Base-by-base conservation (phyloP, 2,329 filamentous ascomycete genomes). In the Aspergillus pseudoviridinutans region DNA sequence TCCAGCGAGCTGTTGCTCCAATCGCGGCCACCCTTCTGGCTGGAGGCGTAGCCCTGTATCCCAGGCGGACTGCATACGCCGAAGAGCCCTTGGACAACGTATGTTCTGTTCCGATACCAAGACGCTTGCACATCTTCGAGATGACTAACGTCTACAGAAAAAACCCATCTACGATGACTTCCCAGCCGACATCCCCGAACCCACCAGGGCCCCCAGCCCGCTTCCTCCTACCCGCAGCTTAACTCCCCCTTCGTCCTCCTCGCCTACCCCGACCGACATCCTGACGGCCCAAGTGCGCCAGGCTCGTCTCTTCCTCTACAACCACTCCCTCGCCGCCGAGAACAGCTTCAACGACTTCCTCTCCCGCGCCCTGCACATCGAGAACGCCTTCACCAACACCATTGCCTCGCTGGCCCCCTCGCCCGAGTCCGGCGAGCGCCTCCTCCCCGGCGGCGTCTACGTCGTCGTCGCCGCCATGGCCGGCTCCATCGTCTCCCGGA, bases 381-480 rank as follows among this genome's bases (percentile, higher is more conserved):
- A 99, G 81, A 87, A 89, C 74, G 90, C 87, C 71, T 92, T 97
- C 79, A 96, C 93, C 67, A 85, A 84, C 76, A 97, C 94, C 60
- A 78, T 99, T 65, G 91, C 92, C 58, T 92, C 89, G 24, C 84
- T 99, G 42, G 94, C 92, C 22, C 94, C 94, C 29, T 82, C 92
- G 41, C 88, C 87, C 68, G 89, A 93, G 76, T 90, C 87, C 59
- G 90, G 90, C 73, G 94, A 99, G 81, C 87, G 87, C 71, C 83
- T 99, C 56, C 87, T 97, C 77, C 94, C 94, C 35, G 93, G 93
- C 27, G 82, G 87, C 58, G 86, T 97, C 65, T 97, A 97, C 78
- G 92, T 97, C 50, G 84, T 97, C 29, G 92, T 99, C 50, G 88
- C 92, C 46, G 87, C 91, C 68, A 97, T 99, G 92, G 91, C 94